Evolutionary conservation across 495 filamentous ascomycete species (phyloP).

Genomic region (Haplographium delicatum): DNA sequence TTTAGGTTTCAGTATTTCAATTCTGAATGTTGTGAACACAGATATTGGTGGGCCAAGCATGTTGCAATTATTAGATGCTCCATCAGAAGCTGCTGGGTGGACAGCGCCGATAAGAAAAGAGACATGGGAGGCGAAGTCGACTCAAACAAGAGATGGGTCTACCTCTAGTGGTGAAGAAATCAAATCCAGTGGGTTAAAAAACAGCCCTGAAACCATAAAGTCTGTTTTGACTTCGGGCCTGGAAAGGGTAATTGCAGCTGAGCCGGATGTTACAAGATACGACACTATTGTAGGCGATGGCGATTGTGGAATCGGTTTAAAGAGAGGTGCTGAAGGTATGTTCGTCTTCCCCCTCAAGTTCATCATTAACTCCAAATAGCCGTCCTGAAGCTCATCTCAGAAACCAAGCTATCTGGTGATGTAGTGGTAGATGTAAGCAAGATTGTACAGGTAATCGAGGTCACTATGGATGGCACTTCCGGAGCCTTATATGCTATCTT

Average conservation of each 20-base stretch:
- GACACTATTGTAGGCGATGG: constrained; percentile 94
- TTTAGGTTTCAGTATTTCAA: constrained; percentile 81
- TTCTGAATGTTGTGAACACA: constrained; percentile 77
- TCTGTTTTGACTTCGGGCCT: constrained; percentile 62
- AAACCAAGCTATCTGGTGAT: constrained; percentile 57
- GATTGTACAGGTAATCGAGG: constrained; percentile 82
- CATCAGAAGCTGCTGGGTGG: constrained; percentile 84
- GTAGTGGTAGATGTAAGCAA: constrained; percentile 63
- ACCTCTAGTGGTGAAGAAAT: constrained; percentile 38
- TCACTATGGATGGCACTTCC: constrained; percentile 90
- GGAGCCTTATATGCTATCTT: constrained; percentile 96
- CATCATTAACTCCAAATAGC: constrained; percentile 37
- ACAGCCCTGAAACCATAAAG: constrained; percentile 55
- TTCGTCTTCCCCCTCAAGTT: constrained; percentile 1
- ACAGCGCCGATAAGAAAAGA: constrained; percentile 60
- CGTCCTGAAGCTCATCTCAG: constrained; percentile 59
- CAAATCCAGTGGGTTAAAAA: constrained; percentile 63
- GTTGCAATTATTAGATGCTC: constrained; percentile 81
- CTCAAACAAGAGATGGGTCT: constrained; percentile 36
- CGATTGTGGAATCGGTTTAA: constrained; percentile 88
- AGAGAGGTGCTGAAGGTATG: constrained; percentile 79
- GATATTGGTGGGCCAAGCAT: constrained; percentile 74
- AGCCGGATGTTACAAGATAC: constrained; percentile 79
- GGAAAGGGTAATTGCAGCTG: constrained; percentile 64
- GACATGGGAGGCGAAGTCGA: constrained; percentile 51